Evolutionary conservation across 495 filamentous ascomycete species (phyloP).

Genomic region (Penicillium herquei): DNA sequence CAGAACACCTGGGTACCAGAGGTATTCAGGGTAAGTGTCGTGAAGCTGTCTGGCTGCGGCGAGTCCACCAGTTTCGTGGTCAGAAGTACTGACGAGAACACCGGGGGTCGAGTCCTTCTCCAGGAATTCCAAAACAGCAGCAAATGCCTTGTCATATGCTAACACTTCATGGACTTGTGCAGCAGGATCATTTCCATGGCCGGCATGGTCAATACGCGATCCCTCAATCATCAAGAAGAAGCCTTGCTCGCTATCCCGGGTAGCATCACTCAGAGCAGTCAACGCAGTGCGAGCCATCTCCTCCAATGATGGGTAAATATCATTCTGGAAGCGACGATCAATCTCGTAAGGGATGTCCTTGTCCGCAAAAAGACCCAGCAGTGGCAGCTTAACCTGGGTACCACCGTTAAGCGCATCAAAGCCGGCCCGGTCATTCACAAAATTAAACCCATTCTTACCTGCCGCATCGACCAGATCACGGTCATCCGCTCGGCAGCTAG

Average conservation of each 20-base stretch:
- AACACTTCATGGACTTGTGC: slow-evolving; percentile 94
- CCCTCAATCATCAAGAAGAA: slow-evolving; percentile 99
- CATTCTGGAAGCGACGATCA: slow-evolving; percentile 73
- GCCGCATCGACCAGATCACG: slow-evolving; percentile 68
- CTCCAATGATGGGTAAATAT: slow-evolving; percentile 82
- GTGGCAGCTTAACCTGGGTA: slow-evolving; percentile 69
- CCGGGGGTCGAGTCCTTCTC: slow-evolving; percentile 68
- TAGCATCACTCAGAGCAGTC: slow-evolving; percentile 75
- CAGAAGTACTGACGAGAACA: slow-evolving; percentile 82
- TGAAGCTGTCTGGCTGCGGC: slow-evolving; percentile 74
- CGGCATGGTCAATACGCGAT: slow-evolving; percentile 92
- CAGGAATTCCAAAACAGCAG: slow-evolving; percentile 79
- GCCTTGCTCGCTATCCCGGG: slow-evolving; percentile 79
- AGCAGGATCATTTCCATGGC: slow-evolving; percentile 90
- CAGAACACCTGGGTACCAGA: slow-evolving; percentile 81
- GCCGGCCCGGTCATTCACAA: slow-evolving; percentile 65
- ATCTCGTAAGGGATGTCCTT: slow-evolving; percentile 89
- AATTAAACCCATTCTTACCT: slow-evolving; percentile 73
- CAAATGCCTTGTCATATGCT: slow-evolving; percentile 85
- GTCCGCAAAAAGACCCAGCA: slow-evolving; percentile 82
- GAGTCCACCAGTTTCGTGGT: slow-evolving; percentile 94
- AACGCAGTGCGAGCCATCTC: slow-evolving; percentile 89
- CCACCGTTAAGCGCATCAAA: slow-evolving; percentile 77
- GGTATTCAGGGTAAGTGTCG: slow-evolving; percentile 67
- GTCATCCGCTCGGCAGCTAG: slow-evolving; percentile 74